phyloP scores from a whole-genome alignment of 495 filamentous ascomycete genomes.

The Letharia lupina region DNA sequence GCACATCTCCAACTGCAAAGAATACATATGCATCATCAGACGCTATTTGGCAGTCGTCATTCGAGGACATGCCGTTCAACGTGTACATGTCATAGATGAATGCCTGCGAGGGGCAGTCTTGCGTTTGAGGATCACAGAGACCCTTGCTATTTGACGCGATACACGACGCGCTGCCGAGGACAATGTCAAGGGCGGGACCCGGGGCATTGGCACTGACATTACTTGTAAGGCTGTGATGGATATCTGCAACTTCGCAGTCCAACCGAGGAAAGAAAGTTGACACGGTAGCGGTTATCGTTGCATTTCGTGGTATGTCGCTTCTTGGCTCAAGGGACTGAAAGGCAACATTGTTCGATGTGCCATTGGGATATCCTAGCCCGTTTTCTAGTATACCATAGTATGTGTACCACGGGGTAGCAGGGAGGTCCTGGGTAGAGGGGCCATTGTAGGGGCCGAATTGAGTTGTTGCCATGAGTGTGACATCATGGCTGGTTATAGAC shows the following conservation, averaged over 20 bases:
- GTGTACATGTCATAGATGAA: neutral
- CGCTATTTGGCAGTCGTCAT: neutral
- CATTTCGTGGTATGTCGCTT: neutral
- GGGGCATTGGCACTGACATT: neutral
- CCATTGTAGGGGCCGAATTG: neutral
- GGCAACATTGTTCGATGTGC: neutral
- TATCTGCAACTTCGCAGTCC: neutral
- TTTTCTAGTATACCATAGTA: neutral
- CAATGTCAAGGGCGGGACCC: neutral
- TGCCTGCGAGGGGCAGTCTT: constrained; percentile 1
- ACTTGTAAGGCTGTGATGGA: neutral
- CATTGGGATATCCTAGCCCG: neutral
- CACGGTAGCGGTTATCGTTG: neutral
- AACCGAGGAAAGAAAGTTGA: neutral
- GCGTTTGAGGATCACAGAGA: constrained; percentile 1
- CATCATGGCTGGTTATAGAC: neutral
- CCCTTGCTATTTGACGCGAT: neutral
- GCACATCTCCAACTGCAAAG: neutral
- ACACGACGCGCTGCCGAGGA: neutral
- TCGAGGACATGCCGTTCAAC: neutral
- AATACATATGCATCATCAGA: neutral
- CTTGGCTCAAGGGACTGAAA: neutral
- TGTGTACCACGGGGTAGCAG: neutral
- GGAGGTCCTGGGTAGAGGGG: neutral
- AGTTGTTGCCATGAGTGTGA: neutral